Base-by-base conservation (phyloP, 192 early-diverging fungal genomes). In the Rhizoclosmatium sp. region DNA sequence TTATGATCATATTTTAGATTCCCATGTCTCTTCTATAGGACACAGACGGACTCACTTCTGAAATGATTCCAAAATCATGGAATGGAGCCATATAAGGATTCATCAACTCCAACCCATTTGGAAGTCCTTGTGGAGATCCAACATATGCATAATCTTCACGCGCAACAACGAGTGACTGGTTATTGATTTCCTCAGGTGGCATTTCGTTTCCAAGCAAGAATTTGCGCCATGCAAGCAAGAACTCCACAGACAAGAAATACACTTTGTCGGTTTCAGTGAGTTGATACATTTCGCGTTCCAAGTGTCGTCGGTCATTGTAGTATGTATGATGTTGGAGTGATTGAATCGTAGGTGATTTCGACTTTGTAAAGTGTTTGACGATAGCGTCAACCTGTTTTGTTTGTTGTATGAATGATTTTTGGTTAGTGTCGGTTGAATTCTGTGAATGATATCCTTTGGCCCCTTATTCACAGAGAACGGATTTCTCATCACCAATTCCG, bases 151-250 rank as follows among this genome's bases (percentile, higher is more conserved):
- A 75, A 75, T 75, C 72, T 45, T 75, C 59, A 21, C 42, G 31
- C 41, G 56, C 16, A 46, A 75, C 72, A 31, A 75, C 72, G 39
- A 75, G 45, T 31, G 31, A 44, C 12, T 14, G 3, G 47, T 75
- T 75, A 62, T 75, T 47, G 56, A 75, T 75, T 19, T 60, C 12
- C 2, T 42, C 56, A 45, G 72, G 72, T 10, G 72, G 72, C 47
- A 75, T 46, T 10, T 75, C 72, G 59, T 75, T 75, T 75, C 72
- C 72, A 41, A 75, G 60, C 59, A 75, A 62, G 45, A 75, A 75
- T 45, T 75, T 75, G 12, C 72, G 58, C 72, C 72, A 75, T 7
- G 72, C 59, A 2, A 75, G 72, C 12, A 75, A 47, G 47, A 75
- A 75, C 58, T 59, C 59, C 14, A 62, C 60, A 41, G 58, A 61